phyloP scores from a whole-genome alignment of 2,329 filamentous ascomycete species.

The Fusarium nelsonii region DNA sequence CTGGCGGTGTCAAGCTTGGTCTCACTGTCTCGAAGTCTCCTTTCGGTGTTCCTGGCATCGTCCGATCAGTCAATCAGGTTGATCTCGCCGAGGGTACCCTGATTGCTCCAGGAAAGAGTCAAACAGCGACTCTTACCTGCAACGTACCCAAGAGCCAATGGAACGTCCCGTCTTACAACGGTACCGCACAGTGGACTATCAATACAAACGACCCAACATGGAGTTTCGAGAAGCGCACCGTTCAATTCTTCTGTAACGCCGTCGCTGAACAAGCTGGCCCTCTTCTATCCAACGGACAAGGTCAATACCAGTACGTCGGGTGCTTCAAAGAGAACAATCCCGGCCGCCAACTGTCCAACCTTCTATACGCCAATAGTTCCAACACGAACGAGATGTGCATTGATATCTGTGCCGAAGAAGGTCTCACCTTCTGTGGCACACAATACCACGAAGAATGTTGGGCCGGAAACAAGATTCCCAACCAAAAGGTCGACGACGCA shows the following conservation, averaged over 20 bases:
- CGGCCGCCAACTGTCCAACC: conserved; percentile 61
- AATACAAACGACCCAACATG: conserved; percentile 67
- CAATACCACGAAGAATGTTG: conserved; percentile 67
- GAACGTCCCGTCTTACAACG: conserved; percentile 65
- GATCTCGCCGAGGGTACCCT: conserved; percentile 69
- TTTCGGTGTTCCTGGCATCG: conserved; percentile 66
- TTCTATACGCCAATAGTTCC: conserved; percentile 56
- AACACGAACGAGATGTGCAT: conserved; percentile 63
- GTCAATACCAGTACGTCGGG: conserved; percentile 65
- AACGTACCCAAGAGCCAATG: conserved; percentile 68
- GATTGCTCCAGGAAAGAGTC: conserved; percentile 62
- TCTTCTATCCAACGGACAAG: conserved; percentile 57
- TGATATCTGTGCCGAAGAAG: conserved; percentile 53
- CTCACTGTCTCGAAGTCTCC: conserved; percentile 72
- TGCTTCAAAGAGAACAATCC: conserved; percentile 70
- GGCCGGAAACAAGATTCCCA: conserved; percentile 63
- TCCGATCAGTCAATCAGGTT: conserved; percentile 66
- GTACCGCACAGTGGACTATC: conserved; percentile 65
- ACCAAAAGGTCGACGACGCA: conserved; percentile 56
- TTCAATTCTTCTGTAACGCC: conserved; percentile 65
- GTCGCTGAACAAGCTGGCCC: conserved; percentile 66
- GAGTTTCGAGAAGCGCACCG: conserved; percentile 60
- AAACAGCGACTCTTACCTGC: conserved; percentile 66
- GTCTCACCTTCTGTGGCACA: conserved; percentile 60
- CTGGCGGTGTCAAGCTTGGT: conserved; percentile 61